Base-by-base conservation (phyloP, 2,329 filamentous ascomycete genomes). In the Gremmenia infestans region DNA sequence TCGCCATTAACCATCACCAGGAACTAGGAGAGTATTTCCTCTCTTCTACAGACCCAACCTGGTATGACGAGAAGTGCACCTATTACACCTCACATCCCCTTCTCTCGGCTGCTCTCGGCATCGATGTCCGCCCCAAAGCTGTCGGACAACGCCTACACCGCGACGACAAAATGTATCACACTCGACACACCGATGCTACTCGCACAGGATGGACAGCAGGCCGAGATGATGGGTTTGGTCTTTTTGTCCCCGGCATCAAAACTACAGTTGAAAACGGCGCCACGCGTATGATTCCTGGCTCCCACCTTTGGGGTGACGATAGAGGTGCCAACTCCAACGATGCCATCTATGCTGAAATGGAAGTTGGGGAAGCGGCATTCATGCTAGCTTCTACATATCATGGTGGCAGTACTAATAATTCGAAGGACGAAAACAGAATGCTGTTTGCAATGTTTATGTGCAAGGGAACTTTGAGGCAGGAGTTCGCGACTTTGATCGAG, bases 251-350 rank as follows among this genome's bases (percentile, higher is more conserved):
- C 7, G 58, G 58, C 6, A 60, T 56, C 35, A 60, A 54, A 12
- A 54, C 37, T 2, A 58, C 58, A 3, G 19, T 55, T 2, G 53
- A 51, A 28, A 62, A 62, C 19, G 60, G 60, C 5, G 60, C 60
- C 14, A 62, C 60, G 5, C 48, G 54, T 9, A 50, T 62, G 35
- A 52, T 62, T 37, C 60, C 60, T 12, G 60, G 60, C 11, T 59
- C 56, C 11, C 59, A 62, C 50, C 56, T 61, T 47, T 62, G 60
- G 60, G 60, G 56, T 1, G 55, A 59, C 52, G 56, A 59, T n/a
- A 39, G 50, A 15, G 55, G 58, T 5, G 56, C 60, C 1, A 54
- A 57, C 35, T 52, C 56, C 11, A 53, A 58, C 6, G 51, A 59
- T 3, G 39, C 53, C 6, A 48, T 53, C n/a, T 57, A 60, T 52